These are phyloP conservation scores for Exophiala phaeomuriformis DNA, from an alignment of 2,329 filamentous ascomycete genomes.

Conservation along the genomic window DNA sequence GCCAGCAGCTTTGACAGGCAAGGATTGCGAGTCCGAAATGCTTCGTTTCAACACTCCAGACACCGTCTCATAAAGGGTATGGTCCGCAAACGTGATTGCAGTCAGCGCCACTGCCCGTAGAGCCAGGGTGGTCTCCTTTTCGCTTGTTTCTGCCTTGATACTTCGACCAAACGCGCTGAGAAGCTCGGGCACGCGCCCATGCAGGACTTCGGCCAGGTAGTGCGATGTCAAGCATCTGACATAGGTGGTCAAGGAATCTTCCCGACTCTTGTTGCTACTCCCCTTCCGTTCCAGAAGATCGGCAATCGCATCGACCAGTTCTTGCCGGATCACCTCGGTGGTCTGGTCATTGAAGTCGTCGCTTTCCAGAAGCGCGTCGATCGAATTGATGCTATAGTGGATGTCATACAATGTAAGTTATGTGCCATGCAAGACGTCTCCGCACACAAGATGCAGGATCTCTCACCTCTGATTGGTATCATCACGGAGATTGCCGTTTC, in stretches of 20 bases:
- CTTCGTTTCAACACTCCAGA: slow-evolving; percentile 53
- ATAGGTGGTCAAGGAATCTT: slow-evolving; percentile 56
- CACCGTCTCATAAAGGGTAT: slow-evolving; percentile 58
- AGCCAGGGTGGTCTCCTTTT: slow-evolving; percentile 62
- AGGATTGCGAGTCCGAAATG: slow-evolving; percentile 60
- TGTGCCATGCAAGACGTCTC: background rate
- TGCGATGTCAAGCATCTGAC: slow-evolving; percentile 60
- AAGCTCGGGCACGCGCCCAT: slow-evolving; percentile 53
- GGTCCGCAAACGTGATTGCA: slow-evolving; percentile 58
- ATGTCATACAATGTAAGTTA: slow-evolving; percentile 5
- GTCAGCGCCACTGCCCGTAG: slow-evolving; percentile 66
- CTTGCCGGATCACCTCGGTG: slow-evolving; percentile 53
- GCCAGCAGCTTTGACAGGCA: slow-evolving; percentile 58
- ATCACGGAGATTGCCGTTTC: slow-evolving; percentile 47
- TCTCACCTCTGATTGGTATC: slow-evolving; percentile 51
- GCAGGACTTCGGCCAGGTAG: slow-evolving; percentile 58
- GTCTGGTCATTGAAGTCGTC: slow-evolving; percentile 47
- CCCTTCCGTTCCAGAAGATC: slow-evolving; percentile 71
- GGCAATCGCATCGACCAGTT: slow-evolving; percentile 59
- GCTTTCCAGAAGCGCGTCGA: slow-evolving; percentile 55
- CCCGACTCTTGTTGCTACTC: slow-evolving; percentile 64
- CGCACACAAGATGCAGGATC: slow-evolving; percentile 2
- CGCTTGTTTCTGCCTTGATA: slow-evolving; percentile 60
- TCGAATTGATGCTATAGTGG: slow-evolving; percentile 51
- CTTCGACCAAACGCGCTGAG: slow-evolving; percentile 60